These are phyloP conservation scores for Gamarada debralockiae DNA, from an alignment of 495 filamentous ascomycete genomes.

Conservation along the genomic window DNA sequence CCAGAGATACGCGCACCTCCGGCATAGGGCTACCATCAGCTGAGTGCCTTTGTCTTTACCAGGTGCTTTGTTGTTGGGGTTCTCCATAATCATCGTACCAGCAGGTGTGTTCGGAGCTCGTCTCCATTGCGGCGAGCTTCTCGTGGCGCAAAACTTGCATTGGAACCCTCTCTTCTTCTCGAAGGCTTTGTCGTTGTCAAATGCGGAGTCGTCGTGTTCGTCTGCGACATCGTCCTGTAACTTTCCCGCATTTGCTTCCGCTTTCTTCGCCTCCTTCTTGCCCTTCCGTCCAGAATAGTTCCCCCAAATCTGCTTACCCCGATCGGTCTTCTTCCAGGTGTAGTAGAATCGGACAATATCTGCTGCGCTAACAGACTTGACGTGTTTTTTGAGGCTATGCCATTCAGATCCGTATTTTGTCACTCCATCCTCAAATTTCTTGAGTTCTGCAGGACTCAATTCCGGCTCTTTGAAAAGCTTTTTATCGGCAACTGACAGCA, in stretches of 20 bases:
- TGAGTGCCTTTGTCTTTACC: slow-evolving; percentile 70
- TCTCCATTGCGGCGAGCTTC: slow-evolving; percentile 83
- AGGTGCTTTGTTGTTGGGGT: slow-evolving; percentile 56
- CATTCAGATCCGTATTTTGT: slow-evolving; percentile 89
- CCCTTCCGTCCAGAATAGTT: slow-evolving; percentile 80
- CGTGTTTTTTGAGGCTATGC: slow-evolving; percentile 75
- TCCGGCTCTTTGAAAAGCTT: slow-evolving; percentile 84
- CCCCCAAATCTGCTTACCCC: slow-evolving; percentile 85
- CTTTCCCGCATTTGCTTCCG: slow-evolving; percentile 54
- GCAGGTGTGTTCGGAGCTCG: slow-evolving; percentile 74
- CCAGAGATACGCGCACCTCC: slow-evolving; percentile 88
- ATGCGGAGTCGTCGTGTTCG: slow-evolving; percentile 92
- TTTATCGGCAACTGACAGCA: slow-evolving; percentile 61
- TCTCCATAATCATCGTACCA: slow-evolving; percentile 66
- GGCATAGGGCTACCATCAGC: slow-evolving; percentile 79
- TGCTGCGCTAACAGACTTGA: slow-evolving; percentile 72
- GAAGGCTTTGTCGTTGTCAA: slow-evolving; percentile 82
- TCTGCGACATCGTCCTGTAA: slow-evolving; percentile 90
- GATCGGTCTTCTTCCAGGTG: slow-evolving; percentile 93
- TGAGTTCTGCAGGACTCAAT: slow-evolving; percentile 70
- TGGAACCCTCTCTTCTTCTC: slow-evolving; percentile 77
- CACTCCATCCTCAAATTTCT: slow-evolving; percentile 90
- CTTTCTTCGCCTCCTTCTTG: slow-evolving; percentile 75
- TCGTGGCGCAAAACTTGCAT: slow-evolving; percentile 89
- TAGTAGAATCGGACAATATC: slow-evolving; percentile 92